Evolutionary conservation across 2,329 filamentous ascomycete genomes (phyloP).

Genomic region (Harringtonia aguacate): DNA sequence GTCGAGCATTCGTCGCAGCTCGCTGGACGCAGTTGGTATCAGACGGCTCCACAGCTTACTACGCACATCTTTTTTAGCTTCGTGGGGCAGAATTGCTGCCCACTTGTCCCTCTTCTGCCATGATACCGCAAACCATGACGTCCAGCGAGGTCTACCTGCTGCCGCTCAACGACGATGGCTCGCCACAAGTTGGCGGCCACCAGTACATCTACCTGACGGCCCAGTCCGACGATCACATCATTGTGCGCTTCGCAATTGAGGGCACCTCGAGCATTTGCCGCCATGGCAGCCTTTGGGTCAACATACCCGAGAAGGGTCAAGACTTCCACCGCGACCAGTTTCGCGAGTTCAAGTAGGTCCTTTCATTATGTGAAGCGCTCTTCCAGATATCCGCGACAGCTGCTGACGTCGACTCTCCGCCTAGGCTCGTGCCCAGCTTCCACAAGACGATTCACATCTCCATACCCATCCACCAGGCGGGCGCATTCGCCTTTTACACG

Average conservation of each 20-base stretch:
- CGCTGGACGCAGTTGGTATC: background rate
- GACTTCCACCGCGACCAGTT: conserved; percentile 72
- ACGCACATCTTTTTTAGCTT: background rate
- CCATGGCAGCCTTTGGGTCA: conserved; percentile 92
- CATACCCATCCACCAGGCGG: conserved; percentile 69
- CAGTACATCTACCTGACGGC: conserved; percentile 88
- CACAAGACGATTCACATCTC: conserved; percentile 86
- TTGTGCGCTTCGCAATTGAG: conserved; percentile 80
- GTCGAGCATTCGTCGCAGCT: no score
- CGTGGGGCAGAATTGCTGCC: background rate
- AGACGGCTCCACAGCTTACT: background rate
- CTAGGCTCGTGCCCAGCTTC: conserved; percentile 81
- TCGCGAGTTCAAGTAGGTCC: conserved; percentile 73
- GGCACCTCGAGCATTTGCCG: conserved; percentile 93
- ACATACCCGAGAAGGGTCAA: conserved; percentile 69
- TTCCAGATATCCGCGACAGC: background rate
- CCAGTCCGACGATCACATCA: conserved; percentile 60
- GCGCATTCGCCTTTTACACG: conserved; percentile 89
- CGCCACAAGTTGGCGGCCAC: conserved; percentile 68
- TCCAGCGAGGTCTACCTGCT: conserved; percentile 74
- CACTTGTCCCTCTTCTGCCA: conserved; percentile 18
- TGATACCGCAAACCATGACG: conserved; percentile 51
- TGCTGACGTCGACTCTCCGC: no score
- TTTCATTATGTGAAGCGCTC: background rate
- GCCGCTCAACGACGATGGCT: conserved; percentile 84